Base-by-base conservation (phyloP, 2,329 filamentous ascomycete genomes). In the Purpureocillium lavendulum region DNA sequence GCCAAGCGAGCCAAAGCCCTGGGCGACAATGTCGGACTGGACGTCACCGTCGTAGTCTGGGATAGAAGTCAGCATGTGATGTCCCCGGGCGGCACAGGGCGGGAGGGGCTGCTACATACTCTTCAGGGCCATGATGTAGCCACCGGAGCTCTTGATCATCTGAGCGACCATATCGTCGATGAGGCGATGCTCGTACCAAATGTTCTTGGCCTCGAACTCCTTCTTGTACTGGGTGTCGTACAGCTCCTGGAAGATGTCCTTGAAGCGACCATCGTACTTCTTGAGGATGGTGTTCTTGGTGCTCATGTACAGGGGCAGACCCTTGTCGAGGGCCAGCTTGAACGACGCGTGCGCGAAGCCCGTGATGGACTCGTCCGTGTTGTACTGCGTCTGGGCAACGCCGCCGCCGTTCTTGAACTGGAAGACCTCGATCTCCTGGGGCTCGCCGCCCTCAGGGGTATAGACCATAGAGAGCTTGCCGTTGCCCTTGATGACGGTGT, bases 261-360 rank as follows among this genome's bases (percentile, higher is more conserved):
- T 97, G 80, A 98, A 98, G 55, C 86, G 80, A 39, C 92, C 92
- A 60, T 98, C 92, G 69, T 98, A 98, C 66, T 89, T 90, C 77
- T 98, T 98, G 53, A 98, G 73, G 55, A 98, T 98, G 53, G 92
- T 98, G 77, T 97, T 97, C 84, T 98, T 98, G 67, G 92, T 98
- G 77, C 87, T 95, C 90, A 97, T 94, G 75, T 97, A 98, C 57
- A 98, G 74, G n/a, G 92, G 92, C 50, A 94, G 72, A 48, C 73
- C 73, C 77, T 95, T 92, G 65, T 79, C 73, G 34, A 97, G 70
- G 28, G 92, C 90, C 51, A 96, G 79, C 80, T 96, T 94, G 80
- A 98, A 97, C 52, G 82, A 89, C 47, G 92, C 85, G 61, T 97
- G 92, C 41, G 92, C 92, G 58, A 98, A 98, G 45, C 92, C 92